A percentile compares a stretch with the other conserved stretches of the same genome.
Conservation (phyloP, 305 asterid genomes). For the Solanum chacoense region DNA sequence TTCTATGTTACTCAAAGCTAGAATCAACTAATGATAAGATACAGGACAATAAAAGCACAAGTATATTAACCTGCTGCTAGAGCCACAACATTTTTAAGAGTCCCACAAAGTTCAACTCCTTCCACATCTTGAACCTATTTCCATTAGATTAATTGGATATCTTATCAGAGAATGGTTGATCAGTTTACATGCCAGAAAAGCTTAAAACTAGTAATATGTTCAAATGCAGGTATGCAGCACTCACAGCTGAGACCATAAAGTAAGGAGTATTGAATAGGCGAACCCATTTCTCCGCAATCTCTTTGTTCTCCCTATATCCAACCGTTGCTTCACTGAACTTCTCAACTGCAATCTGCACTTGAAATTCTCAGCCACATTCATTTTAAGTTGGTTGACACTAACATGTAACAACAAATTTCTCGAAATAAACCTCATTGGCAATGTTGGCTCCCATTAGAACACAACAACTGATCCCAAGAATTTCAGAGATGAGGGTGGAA, state of each 20-base stretch:
- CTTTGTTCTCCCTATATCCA: constrained; percentile 60
- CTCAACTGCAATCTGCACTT: constrained; percentile 75
- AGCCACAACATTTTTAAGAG: constrained; percentile 78
- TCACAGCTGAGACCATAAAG: constrained; percentile 73
- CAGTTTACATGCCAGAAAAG: neutral
- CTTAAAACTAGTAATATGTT: neutral
- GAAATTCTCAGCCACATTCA: neutral
- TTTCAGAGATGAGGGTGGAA: constrained; percentile 60
- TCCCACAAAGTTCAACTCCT: constrained; percentile 90
- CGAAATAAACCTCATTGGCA: constrained; percentile 60
- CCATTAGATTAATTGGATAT: neutral
- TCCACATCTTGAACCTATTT: constrained; percentile 87
- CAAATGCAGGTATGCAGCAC: constrained; percentile 17
- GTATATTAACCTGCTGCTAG: constrained; percentile 55
- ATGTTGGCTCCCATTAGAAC: constrained; percentile 92
- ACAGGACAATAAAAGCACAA: neutral
- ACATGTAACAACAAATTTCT: neutral
- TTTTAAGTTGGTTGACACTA: neutral
- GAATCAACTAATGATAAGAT: neutral
- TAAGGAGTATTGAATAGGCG: constrained; percentile 62
- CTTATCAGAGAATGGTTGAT: neutral
- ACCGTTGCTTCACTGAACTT: constrained; percentile 91
- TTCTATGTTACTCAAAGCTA: neutral
- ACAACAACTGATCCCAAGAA: constrained; percentile 64
- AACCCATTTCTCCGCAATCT: constrained; percentile 86